These are phyloP conservation scores for Saccharum hybrid DNA, from an alignment of 202 grass and related monocot species.

Conservation along the genomic window DNA sequence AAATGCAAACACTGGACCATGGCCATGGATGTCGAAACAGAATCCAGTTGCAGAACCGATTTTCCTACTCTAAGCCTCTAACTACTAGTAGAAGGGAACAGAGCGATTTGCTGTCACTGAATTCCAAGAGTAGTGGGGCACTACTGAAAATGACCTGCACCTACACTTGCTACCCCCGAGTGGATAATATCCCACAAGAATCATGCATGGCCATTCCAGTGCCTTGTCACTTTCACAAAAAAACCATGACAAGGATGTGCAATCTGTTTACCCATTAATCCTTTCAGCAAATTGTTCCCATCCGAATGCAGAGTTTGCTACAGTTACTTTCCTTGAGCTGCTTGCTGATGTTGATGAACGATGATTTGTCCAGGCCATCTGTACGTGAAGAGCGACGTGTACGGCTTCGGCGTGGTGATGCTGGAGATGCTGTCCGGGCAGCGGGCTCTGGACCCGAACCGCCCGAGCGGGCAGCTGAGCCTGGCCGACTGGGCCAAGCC, in stretches of 20 bases:
- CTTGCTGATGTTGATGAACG: constrained; percentile 1
- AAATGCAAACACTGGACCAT: constrained; percentile 12
- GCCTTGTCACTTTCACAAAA: constrained; percentile 17
- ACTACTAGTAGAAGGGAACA: not conserved
- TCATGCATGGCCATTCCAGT: not conserved
- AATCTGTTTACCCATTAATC: not conserved
- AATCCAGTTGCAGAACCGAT: not conserved
- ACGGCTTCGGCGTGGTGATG: constrained; percentile 90
- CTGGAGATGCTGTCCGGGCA: constrained; percentile 85
- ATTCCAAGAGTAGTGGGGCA: constrained; percentile 24
- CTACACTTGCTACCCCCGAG: not conserved
- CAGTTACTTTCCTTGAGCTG: not conserved
- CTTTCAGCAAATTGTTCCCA: not conserved
- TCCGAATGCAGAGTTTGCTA: not conserved
- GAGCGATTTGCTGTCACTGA: not conserved
- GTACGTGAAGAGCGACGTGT: constrained; percentile 92
- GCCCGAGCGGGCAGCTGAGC: constrained; percentile 60
- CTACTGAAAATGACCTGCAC: constrained; percentile 16
- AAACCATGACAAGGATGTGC: not conserved
- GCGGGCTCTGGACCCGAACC: constrained; percentile 75
- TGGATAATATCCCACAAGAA: constrained; percentile 9
- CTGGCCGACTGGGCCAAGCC: constrained; percentile 86
- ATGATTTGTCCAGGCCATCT: constrained; percentile 61
- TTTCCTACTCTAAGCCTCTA: not conserved
- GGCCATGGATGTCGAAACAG: not conserved